Evolutionary conservation across 2,329 filamentous ascomycete genomes (phyloP).

Genomic region (Exophiala lecanii-corni): DNA sequence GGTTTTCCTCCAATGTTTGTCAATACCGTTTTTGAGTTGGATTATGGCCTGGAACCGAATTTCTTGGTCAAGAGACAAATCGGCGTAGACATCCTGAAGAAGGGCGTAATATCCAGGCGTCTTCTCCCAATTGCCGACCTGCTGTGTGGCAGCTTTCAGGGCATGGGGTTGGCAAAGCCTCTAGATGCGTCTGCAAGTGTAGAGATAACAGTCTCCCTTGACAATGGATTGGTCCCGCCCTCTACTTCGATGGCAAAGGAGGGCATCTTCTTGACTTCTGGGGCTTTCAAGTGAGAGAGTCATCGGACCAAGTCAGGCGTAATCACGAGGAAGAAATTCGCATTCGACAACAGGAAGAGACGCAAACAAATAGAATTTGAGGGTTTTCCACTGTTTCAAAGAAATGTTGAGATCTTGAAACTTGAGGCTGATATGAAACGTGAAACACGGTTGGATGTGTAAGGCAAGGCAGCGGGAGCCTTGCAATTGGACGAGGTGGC

Average conservation of each 20-base stretch:
- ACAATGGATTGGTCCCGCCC: constrained; percentile 73
- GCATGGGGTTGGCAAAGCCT: constrained; percentile 38
- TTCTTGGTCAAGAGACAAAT: constrained; percentile 69
- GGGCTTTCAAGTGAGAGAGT: too few species aligned
- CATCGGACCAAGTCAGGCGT: too few species aligned
- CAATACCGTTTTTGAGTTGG: constrained; percentile 93
- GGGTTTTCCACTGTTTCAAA: too few species aligned
- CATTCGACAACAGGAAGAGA: too few species aligned
- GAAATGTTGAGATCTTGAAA: too few species aligned
- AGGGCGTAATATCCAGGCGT: constrained; percentile 62
- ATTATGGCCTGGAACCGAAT: constrained; percentile 87
- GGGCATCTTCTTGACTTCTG: constrained; percentile 21
- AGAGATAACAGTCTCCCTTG: constrained; percentile 58
- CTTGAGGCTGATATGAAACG: background rate
- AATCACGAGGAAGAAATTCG: too few species aligned
- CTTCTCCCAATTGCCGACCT: constrained; percentile 68
- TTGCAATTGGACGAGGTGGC: background rate
- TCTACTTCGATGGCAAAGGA: constrained; percentile 27
- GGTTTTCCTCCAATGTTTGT: constrained; percentile 86
- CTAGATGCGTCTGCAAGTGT: constrained; percentile 62
- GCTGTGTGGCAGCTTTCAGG: constrained; percentile 61
- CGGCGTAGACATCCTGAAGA: constrained; percentile 76
- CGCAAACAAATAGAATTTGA: too few species aligned
- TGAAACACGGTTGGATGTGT: background rate
- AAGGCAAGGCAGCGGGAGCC: background rate